Evolutionary conservation across 2,329 filamentous ascomycete genomes (phyloP), one percentile per base, ranked within the genome.

Genomic region (Fusarium acutatum): DNA sequence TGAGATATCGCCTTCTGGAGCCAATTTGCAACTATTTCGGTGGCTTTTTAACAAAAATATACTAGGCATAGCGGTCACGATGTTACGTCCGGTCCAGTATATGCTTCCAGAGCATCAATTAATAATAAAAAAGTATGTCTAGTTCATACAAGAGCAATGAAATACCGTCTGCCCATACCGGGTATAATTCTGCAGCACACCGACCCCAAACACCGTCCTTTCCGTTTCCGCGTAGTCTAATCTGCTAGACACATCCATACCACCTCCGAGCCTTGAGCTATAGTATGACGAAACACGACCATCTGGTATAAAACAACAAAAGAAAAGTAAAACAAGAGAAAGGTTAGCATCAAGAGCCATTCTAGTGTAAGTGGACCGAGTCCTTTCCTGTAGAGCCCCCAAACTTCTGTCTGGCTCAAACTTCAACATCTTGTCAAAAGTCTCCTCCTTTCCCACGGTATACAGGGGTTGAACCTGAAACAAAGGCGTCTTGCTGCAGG

Each of bases 151-250:
- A 54, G 58, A 63, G 60, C 47, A 76, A 58, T 62, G 30, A 50
- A 72, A 61, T 74, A 61, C 57, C 50, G 57, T 67, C 70, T 74
- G 67, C 72, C 65, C 70, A 64, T 71, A 76, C 75, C 66, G 76
- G 76, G 76, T 78, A 78, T 78, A 77, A 69, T 77, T 66, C 76
- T 74, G 68, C 61, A 76, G 49, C 62, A 68, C 61, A 60, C 62
- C 58, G 59, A 73, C 60, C 63, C 76, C 60, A 46, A 77, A 78
- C 73, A 77, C 75, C 75, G 41, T 64, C 73, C 75, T 54, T 68
- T 72, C 71, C 75, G 49, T 73, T 54, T 73, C 72, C 69, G 52
- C 59, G 49, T 43, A 67, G 61, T 71, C 66, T 66, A 75, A 67
- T 76, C 66, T 74, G 38, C 64, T 75, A 67, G 59, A 56, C 68